These are phyloP conservation scores for Paulownia fortunei DNA, from an alignment of 257 asterid species.

Conservation along the genomic window DNA sequence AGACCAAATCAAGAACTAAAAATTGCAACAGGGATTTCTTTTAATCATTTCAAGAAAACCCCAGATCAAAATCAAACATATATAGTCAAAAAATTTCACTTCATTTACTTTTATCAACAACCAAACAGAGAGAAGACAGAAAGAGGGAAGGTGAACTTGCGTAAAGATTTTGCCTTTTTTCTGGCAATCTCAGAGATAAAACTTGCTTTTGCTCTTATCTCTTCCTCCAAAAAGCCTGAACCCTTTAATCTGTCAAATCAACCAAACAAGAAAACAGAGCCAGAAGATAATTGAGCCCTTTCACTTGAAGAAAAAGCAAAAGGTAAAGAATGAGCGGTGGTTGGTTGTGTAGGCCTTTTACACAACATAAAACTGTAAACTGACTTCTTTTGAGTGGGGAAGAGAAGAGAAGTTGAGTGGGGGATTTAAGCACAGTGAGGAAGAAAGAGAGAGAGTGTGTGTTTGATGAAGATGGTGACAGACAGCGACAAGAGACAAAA, in stretches of 20 bases:
- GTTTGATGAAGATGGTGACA: slow-evolving; percentile 27
- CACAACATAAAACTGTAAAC: slow-evolving; percentile 37
- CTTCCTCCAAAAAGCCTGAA: not conserved
- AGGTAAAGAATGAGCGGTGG: slow-evolving; percentile 32
- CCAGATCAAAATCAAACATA: slow-evolving; percentile 17
- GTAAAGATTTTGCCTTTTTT: not conserved
- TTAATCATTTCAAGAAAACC: not conserved
- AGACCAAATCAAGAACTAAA: slow-evolving; percentile 18
- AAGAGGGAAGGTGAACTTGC: slow-evolving; percentile 20
- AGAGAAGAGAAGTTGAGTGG: slow-evolving; percentile 13
- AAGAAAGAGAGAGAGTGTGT: not conserved
- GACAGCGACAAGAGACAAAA: slow-evolving; percentile 35
- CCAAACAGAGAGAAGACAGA: not conserved
- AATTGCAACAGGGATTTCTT: not conserved
- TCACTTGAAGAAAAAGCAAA: slow-evolving; percentile 24
- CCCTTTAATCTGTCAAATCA: slow-evolving; percentile 5
- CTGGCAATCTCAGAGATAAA: not conserved
- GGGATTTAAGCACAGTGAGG: slow-evolving; percentile 24
- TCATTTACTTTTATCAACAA: not conserved
- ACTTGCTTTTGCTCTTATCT: slow-evolving; percentile 21
- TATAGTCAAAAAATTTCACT: not conserved
- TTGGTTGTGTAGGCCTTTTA: slow-evolving; percentile 38
- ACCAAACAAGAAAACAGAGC: not conserved
- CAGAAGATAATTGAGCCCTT: slow-evolving; percentile 12
- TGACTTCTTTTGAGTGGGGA: slow-evolving; percentile 19